A percentile compares a stretch with the other conserved stretches of the same genome.
Conservation (phyloP, 1,139 yeast genomes). For the Zygoascus meyerae region DNA sequence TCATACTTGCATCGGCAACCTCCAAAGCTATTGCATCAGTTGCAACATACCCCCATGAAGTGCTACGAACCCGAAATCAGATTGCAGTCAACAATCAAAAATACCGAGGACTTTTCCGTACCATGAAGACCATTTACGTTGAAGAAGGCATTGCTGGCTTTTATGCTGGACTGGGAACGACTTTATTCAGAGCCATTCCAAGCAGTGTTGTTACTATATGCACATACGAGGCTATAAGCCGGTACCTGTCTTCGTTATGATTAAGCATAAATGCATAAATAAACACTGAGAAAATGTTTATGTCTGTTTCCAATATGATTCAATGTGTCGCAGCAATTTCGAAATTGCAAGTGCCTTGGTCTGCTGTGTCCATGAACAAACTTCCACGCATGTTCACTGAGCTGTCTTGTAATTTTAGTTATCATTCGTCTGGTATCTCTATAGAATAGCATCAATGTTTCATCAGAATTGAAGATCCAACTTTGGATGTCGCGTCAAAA, state of each 20-base stretch:
- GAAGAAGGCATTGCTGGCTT: constrained; percentile 79
- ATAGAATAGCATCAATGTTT: too few species aligned
- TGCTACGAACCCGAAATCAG: constrained; percentile 86
- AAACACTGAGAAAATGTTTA: too few species aligned
- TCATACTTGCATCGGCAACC: constrained; percentile 61
- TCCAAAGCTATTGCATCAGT: constrained; percentile 89
- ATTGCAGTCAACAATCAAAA: constrained; percentile 33
- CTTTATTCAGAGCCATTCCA: constrained; percentile 86
- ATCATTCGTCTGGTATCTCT: too few species aligned
- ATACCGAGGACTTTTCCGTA: constrained; percentile 39
- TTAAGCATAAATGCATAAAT: background rate
- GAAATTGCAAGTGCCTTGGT: too few species aligned
- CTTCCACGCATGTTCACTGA: too few species aligned
- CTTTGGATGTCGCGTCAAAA: too few species aligned
- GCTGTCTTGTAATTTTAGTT: too few species aligned
- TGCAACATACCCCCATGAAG: constrained; percentile 94
- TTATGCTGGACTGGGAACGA: constrained; percentile 84
- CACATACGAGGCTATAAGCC: constrained; percentile 81
- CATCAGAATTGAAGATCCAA: too few species aligned
- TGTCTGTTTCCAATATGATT: too few species aligned
- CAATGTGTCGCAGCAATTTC: too few species aligned
- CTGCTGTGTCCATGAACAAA: too few species aligned
- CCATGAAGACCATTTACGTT: constrained; percentile 49
- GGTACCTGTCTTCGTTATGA: constrained; percentile 10
- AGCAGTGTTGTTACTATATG: constrained; percentile 91